Evolutionary conservation across 768 basidiomycete genomes (phyloP).

Genomic region (Tremella fuciformis): DNA sequence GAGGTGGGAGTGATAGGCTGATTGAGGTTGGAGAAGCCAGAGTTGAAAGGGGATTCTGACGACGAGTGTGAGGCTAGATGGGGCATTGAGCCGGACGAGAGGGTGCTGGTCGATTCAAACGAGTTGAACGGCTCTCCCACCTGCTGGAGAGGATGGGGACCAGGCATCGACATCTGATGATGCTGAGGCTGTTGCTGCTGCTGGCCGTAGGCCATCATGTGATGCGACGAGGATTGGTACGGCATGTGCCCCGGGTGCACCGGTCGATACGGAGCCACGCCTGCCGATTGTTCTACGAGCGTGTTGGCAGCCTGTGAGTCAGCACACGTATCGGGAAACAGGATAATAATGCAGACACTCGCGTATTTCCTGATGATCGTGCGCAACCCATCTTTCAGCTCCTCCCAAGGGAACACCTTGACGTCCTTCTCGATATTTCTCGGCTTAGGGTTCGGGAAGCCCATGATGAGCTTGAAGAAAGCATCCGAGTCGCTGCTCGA

Average conservation of each 20-base stretch:
- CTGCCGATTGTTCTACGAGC: no score
- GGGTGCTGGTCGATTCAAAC: not conserved
- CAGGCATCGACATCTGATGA: constrained; percentile 3
- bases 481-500: constrained; percentile 70
- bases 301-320: no score
- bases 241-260: no score
- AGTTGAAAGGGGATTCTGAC: constrained; percentile 11
- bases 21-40: not conserved
- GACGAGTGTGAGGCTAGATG: constrained; percentile 14
- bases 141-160: constrained; percentile 5
- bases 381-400: constrained; percentile 53
- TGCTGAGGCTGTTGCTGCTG: not conserved
- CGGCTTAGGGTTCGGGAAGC: constrained; percentile 88
- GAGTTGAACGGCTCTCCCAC: not conserved
- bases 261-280: no score
- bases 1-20: no score
- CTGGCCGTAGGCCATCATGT: no score
- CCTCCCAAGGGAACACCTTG: constrained; percentile 57
- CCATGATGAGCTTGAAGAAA: constrained; percentile 97
- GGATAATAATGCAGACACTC: constrained; percentile 23
- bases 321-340: no score
- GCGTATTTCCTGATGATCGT: constrained; percentile 57
- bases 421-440: constrained; percentile 97
- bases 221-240: no score
- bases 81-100: constrained; percentile 2